Percentiles rank a stretch among this genome's conserved stretches.
Conservation (phyloP, 2,329 filamentous ascomycete genomes). For the Apiospora aurea region DNA sequence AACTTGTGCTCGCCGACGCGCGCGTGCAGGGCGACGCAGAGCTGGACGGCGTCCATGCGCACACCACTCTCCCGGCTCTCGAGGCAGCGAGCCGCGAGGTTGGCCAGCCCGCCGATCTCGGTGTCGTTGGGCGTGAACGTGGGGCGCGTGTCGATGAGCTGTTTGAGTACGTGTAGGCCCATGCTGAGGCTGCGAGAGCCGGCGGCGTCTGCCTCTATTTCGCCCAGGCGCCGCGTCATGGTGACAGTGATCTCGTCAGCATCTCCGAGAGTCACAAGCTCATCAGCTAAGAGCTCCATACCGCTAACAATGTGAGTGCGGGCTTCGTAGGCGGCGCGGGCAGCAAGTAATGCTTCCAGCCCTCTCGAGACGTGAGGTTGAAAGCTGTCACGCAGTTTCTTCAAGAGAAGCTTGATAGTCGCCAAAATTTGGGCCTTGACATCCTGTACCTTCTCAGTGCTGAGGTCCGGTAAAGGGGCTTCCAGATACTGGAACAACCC, state of each 20-base stretch:
- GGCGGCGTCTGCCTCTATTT: conserved; percentile 50
- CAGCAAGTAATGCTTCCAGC: conserved; percentile 70
- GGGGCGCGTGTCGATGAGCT: conserved; percentile 59
- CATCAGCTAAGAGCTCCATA: conserved; percentile 75
- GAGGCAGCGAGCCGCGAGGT: conserved; percentile 62
- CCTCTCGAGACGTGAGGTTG: conserved; percentile 72
- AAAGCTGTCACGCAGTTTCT: conserved; percentile 70
- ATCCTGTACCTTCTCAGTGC: conserved; percentile 72
- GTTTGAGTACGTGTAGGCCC: conserved; percentile 68
- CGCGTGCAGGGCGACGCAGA: conserved; percentile 76
- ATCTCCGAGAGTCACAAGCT: conserved; percentile 72
- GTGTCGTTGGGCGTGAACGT: conserved; percentile 57
- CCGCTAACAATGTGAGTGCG: conserved; percentile 76
- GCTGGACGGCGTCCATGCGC: conserved; percentile 77
- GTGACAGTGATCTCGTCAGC: conserved; percentile 65
- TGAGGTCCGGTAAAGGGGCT: conserved; percentile 59
- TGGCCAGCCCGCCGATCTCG: conserved; percentile 60
- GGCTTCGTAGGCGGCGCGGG: conserved; percentile 71
- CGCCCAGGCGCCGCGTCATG: conserved; percentile 57
- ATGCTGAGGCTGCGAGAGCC: conserved; percentile 65
- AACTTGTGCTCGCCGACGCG: conserved; percentile 67
- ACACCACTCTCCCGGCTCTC: conserved; percentile 68
- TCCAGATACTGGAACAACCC: conserved; percentile 78
- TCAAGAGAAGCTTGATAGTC: conserved; percentile 76
- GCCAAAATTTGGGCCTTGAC: conserved; percentile 77